Conservation (phyloP, 1,284 basidiomycete genomes). For the Cutaneotrichosporon spelunceum region DNA sequence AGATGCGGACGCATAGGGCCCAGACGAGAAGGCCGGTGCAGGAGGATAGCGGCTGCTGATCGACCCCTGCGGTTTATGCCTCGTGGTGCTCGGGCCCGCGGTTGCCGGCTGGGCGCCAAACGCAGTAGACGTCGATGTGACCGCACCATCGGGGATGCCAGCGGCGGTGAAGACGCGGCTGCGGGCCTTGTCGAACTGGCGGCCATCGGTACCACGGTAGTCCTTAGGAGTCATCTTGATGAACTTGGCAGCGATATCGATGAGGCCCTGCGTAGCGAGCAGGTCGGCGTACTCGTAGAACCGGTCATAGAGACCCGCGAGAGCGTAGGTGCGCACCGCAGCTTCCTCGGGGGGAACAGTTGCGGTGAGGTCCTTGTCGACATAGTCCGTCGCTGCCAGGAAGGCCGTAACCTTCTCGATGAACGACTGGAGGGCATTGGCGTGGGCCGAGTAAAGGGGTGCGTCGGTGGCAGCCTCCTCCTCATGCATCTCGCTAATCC, state of each 20-base stretch:
- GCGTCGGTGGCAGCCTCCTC: conserved; percentile 61
- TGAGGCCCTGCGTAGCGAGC: conserved; percentile 81
- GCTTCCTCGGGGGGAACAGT: conserved; percentile 53
- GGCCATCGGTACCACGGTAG: conserved; percentile 64
- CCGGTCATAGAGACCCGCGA: conserved; percentile 81
- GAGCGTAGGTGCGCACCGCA: conserved; percentile 70
- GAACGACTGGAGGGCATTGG: conserved; percentile 85
- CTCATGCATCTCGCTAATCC: conserved; percentile 86
- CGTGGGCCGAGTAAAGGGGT: conserved; percentile 79
- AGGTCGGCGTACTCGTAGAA: conserved; percentile 96
- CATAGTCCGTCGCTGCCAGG: conserved; percentile 81
- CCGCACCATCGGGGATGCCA: conserved; percentile 21
- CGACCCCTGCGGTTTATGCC: conserved; percentile 9
- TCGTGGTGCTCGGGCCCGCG: conserved; percentile 9
- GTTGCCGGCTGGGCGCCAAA: conserved; percentile 24
- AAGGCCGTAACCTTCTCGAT: conserved; percentile 97
- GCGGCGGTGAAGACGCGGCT: conserved; percentile 51
- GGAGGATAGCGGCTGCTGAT: conserved; percentile 15
- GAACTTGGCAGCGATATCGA: conserved; percentile 77
- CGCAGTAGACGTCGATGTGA: conserved; percentile 17
- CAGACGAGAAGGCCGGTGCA: conserved; percentile 13
- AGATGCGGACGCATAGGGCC: conserved; percentile 4
- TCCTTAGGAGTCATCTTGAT: conserved; percentile 74
- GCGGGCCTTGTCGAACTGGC: conserved; percentile 60
- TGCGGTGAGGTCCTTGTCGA: conserved; percentile 68